Evolutionary conservation across 2,329 filamentous ascomycete species (phyloP).

Genomic region (Myriangium duriaei): DNA sequence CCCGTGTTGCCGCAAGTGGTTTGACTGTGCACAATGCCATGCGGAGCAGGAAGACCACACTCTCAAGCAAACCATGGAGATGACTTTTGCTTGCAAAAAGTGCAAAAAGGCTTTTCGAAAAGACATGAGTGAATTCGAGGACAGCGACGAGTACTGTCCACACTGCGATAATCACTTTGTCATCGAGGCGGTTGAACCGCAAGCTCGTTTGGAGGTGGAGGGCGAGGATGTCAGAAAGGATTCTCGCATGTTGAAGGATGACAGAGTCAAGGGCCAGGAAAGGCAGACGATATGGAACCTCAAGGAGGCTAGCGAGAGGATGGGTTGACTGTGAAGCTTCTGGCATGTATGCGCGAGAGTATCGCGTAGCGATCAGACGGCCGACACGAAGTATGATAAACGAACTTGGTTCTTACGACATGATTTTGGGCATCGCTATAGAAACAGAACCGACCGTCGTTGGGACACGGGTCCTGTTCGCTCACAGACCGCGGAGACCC

Average conservation of each 20-base stretch:
- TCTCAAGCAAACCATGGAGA: slow-evolving; percentile 66
- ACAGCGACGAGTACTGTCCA: slow-evolving; percentile 96
- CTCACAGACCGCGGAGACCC: too few species aligned
- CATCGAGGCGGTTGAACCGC: slow-evolving; percentile 73
- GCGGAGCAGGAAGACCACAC: slow-evolving; percentile 62
- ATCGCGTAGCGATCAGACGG: too few species aligned
- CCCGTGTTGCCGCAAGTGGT: slow-evolving; percentile 96
- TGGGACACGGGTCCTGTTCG: too few species aligned
- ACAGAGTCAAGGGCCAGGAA: slow-evolving; percentile 52
- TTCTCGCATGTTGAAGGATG: slow-evolving; percentile 81
- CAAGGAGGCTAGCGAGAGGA: slow-evolving; percentile 57
- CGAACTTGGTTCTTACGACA: too few species aligned
- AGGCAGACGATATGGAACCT: slow-evolving; percentile 62
- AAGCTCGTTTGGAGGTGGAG: slow-evolving; percentile 74
- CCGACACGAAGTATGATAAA: too few species aligned
- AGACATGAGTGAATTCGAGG: slow-evolving; percentile 81
- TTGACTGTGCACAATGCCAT: slow-evolving; percentile 96
- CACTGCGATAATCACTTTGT: slow-evolving; percentile 99
- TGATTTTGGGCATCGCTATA: too few species aligned
- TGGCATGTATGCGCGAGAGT: too few species aligned
- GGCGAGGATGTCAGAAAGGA: slow-evolving; percentile 82
- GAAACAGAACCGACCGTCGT: too few species aligned
- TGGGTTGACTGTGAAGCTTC: slow-evolving; percentile 60
- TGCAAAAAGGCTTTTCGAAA: slow-evolving; percentile 98
- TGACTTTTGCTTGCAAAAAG: slow-evolving; percentile 96